Evolutionary conservation across 2,329 filamentous ascomycete species (phyloP).

Genomic region (Ceratocystis diversiconidia): DNA sequence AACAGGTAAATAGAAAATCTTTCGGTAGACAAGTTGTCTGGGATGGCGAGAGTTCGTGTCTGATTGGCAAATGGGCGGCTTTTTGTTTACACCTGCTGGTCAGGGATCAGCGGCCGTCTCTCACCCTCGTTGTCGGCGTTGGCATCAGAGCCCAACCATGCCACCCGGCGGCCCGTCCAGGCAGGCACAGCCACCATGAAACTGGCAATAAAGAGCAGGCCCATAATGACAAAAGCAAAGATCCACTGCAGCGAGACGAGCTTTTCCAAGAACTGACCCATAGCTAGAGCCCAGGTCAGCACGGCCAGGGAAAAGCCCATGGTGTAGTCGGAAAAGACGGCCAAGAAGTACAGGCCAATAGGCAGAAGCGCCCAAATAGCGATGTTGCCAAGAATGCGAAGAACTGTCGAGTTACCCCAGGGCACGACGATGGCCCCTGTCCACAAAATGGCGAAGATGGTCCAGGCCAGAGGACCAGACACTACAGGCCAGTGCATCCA

Average conservation of each 20-base stretch:
- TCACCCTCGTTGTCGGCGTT: constrained; percentile 34
- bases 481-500: constrained; percentile 65
- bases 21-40: neutral
- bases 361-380: constrained; percentile 74
- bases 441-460: constrained; percentile 77
- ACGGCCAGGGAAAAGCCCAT: constrained; percentile 69
- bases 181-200: constrained; percentile 50
- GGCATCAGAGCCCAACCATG: constrained; percentile 22
- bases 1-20: neutral
- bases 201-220: constrained; percentile 55
- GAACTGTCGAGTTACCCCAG: constrained; percentile 49
- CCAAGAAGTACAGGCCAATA: constrained; percentile 64
- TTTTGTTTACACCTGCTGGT: constrained; percentile 25
- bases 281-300: constrained; percentile 58
- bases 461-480: constrained; percentile 68
- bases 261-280: constrained; percentile 61
- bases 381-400: constrained; percentile 71
- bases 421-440: constrained; percentile 70
- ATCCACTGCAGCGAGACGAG: constrained; percentile 79
- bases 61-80: neutral
- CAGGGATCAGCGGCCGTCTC: constrained; percentile 46
- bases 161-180: constrained; percentile 43
- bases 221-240: constrained; percentile 76
- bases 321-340: constrained; percentile 58
- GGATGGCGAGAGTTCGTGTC: neutral